Evolutionary conservation across 139 green algal species (phyloP).

Genomic region (Closterium sp.): DNA sequence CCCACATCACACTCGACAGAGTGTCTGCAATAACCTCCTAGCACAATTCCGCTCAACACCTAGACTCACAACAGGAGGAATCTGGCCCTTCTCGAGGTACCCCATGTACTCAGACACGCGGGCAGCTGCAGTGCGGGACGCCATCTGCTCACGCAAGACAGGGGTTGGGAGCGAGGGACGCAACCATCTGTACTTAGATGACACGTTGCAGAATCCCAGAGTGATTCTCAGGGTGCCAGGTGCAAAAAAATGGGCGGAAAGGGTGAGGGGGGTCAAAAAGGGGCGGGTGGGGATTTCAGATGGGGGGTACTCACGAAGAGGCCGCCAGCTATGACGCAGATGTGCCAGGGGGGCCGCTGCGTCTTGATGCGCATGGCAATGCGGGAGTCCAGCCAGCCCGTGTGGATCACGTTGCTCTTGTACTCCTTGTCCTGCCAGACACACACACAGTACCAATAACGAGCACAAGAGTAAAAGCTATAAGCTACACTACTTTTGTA

Average conservation of each 20-base stretch:
- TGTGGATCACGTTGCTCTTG: conserved; percentile 78
- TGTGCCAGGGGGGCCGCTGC: conserved; percentile 78
- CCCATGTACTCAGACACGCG: conserved; percentile 81
- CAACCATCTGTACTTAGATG: not conserved
- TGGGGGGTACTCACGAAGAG: conserved; percentile 14
- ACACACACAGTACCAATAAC: not conserved
- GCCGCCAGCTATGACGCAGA: conserved; percentile 80
- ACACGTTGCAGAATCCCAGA: not conserved
- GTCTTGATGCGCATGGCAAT: conserved; percentile 74
- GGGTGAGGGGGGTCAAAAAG: too few species aligned
- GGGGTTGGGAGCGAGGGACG: not conserved
- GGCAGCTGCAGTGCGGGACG: not conserved
- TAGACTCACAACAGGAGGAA: conserved; percentile 70
- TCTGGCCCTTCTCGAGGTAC: conserved; percentile 92
- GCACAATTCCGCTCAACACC: too few species aligned
- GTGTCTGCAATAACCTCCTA: too few species aligned
- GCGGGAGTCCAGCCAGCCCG: conserved; percentile 89
- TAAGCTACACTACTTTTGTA: too few species aligned
- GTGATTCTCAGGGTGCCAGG: not conserved
- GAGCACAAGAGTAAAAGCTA: too few species aligned
- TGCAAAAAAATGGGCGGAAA: too few species aligned
- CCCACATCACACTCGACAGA: too few species aligned
- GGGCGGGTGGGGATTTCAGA: too few species aligned
- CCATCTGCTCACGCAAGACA: conserved; percentile 7
- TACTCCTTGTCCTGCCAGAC: conserved; percentile 45